Conservation (phyloP, 345 rosid species). For the Theobroma cacao region DNA sequence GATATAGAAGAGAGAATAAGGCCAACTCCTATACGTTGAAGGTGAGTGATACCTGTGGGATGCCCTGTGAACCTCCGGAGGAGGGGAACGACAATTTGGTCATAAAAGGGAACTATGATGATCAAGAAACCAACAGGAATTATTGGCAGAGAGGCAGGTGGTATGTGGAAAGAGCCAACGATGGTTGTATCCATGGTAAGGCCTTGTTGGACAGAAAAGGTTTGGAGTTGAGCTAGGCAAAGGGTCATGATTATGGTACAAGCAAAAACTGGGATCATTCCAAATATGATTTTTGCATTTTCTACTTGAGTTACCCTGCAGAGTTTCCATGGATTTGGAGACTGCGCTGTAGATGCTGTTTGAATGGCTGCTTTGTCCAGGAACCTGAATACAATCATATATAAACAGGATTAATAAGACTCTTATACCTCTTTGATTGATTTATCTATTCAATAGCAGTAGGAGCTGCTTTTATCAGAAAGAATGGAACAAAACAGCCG, state of each 20-base stretch:
- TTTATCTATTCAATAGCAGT: background rate
- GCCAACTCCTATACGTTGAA: conserved; percentile 61
- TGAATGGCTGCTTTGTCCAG: conserved; percentile 62
- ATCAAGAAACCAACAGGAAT: conserved; percentile 42
- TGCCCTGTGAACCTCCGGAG: conserved; percentile 41
- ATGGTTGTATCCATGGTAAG: conserved; percentile 47
- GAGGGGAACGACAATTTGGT: conserved; percentile 40
- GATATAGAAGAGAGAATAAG: conserved; percentile 42
- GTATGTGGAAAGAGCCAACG: conserved; percentile 35
- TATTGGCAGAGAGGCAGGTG: conserved; percentile 57
- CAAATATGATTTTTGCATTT: conserved; percentile 46
- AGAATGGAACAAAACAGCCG: background rate
- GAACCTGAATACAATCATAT: conserved; percentile 33
- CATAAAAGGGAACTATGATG: conserved; percentile 43
- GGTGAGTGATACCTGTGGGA: conserved; percentile 48
- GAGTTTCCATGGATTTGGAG: conserved; percentile 53
- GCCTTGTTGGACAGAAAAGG: conserved; percentile 56
- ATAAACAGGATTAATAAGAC: background rate
- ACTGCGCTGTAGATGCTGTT: conserved; percentile 12
- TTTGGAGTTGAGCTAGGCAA: conserved; percentile 51
- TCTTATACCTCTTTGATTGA: no score
- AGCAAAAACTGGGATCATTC: conserved; percentile 49
- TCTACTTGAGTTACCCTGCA: conserved; percentile 66
- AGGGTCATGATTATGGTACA: conserved; percentile 66
- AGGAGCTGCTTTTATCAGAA: background rate